phyloP scores from a whole-genome alignment of 805 yeast species.

The Kurtzmaniella cleridarum region DNA sequence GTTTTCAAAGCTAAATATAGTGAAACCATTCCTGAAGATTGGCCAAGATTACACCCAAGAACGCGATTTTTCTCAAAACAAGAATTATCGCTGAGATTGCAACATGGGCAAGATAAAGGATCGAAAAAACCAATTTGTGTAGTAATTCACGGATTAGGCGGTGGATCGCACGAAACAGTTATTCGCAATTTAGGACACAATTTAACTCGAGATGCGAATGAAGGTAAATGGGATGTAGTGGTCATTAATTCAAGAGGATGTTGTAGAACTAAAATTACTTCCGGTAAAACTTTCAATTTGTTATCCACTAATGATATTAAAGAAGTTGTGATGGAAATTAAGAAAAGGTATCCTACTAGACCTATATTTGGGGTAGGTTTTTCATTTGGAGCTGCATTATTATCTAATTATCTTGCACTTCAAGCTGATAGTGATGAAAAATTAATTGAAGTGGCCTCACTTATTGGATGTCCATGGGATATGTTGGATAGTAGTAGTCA shows the following conservation, averaged over 20 bases:
- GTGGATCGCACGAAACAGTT: conserved; percentile 80
- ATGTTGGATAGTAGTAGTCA: conserved; percentile 43
- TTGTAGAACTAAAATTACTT: conserved; percentile 59
- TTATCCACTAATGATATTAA: conserved; percentile 68
- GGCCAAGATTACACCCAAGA: conserved; percentile 40
- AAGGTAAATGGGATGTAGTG: conserved; percentile 50
- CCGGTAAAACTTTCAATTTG: conserved; percentile 67
- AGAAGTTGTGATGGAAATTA: conserved; percentile 47
- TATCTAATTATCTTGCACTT: conserved; percentile 69
- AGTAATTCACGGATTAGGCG: conserved; percentile 71
- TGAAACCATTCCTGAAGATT: conserved; percentile 29
- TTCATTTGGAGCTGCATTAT: conserved; percentile 71
- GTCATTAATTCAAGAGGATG: conserved; percentile 78
- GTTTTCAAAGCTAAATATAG: conserved; percentile 19
- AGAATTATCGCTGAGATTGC: conserved; percentile 34
- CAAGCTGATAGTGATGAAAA: conserved; percentile 39
- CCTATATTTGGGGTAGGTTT: conserved; percentile 71
- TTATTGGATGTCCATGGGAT: conserved; percentile 74
- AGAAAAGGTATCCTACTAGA: conserved; percentile 48
- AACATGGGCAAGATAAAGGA: conserved; percentile 16
- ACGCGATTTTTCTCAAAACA: conserved; percentile 46
- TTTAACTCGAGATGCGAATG: conserved; percentile 24
- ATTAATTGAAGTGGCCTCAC: conserved; percentile 43
- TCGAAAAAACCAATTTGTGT: conserved; percentile 53
- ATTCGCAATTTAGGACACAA: conserved; percentile 53